Conservation (phyloP, 2,329 filamentous ascomycete species). For the Ophiostoma himal-ulmi region DNA sequence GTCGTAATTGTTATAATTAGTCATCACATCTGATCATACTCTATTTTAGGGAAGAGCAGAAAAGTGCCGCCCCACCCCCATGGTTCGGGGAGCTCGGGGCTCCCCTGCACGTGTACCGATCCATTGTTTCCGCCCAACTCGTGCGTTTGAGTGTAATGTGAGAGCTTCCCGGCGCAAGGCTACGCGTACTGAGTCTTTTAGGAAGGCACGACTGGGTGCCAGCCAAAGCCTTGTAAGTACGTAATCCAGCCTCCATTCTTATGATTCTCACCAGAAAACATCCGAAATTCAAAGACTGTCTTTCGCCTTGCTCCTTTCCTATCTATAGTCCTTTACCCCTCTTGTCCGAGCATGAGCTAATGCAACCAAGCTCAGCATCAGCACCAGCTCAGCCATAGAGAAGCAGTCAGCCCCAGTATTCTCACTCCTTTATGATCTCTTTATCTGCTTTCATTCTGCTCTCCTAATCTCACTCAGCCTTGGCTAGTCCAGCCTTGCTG, state of each 20-base stretch:
- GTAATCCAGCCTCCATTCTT: neutral
- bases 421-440: neutral
- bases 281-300: too few species aligned
- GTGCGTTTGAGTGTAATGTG: neutral
- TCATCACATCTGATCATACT: neutral
- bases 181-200: neutral
- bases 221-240: conserved; percentile 12
- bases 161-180: conserved; percentile 1
- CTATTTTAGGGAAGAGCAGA: neutral
- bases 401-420: neutral
- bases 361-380: neutral
- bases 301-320: neutral
- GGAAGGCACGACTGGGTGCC: neutral
- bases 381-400: conserved; percentile 1
- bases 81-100: neutral
- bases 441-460: neutral
- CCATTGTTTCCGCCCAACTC: conserved; percentile 1
- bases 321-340: neutral
- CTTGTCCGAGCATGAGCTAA: conserved; percentile 7
- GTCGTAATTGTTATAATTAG: neutral
- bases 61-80: conserved; percentile 10
- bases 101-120: conserved; percentile 9
- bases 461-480: neutral
- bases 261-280: neutral
- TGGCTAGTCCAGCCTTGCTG: neutral